A percentile compares a stretch with the other conserved stretches of the same genome.
These are phyloP conservation scores for Pholiota adiposa DNA, from an alignment of 1,284 basidiomycete species.

Conservation along the genomic window DNA sequence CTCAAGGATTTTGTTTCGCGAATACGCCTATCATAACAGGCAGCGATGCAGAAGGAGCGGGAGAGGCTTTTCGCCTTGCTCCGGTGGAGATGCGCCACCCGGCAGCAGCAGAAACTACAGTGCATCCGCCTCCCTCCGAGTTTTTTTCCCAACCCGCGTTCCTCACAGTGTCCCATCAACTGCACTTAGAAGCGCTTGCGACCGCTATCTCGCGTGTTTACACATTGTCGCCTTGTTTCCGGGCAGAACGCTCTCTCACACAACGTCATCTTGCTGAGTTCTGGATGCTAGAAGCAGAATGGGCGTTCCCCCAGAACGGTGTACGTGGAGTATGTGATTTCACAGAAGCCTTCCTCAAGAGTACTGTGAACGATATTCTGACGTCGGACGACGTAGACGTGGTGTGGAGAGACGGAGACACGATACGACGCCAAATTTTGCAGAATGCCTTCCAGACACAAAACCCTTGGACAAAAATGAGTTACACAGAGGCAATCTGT, in stretches of 20 bases:
- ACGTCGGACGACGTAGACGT: constrained; percentile 38
- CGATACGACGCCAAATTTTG: constrained; percentile 31
- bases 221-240: constrained; percentile 90
- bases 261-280: constrained; percentile 96
- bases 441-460: constrained; percentile 38
- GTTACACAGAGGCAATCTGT: constrained; percentile 79
- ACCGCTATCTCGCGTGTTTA: constrained; percentile 84
- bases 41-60: constrained; percentile 97
- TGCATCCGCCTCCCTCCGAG: constrained; percentile 36
- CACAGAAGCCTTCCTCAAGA: constrained; percentile 70
- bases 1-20: constrained; percentile 77
- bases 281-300: constrained; percentile 98
- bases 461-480: constrained; percentile 70
- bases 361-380: constrained; percentile 37
- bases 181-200: constrained; percentile 92
- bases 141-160: constrained; percentile 81
- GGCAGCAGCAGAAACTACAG: constrained; percentile 22
- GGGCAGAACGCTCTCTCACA: constrained; percentile 90
- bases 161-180: constrained; percentile 93
- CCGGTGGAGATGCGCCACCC: constrained; percentile 33
- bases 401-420: constrained; percentile 41
- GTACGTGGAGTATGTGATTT: constrained; percentile 69
- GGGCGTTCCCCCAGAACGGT: constrained; percentile 54
- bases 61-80: constrained; percentile 85
- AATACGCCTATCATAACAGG: constrained; percentile 90